Base-by-base conservation (phyloP, 768 basidiomycete genomes). In the Melanogaster broomeanus region DNA sequence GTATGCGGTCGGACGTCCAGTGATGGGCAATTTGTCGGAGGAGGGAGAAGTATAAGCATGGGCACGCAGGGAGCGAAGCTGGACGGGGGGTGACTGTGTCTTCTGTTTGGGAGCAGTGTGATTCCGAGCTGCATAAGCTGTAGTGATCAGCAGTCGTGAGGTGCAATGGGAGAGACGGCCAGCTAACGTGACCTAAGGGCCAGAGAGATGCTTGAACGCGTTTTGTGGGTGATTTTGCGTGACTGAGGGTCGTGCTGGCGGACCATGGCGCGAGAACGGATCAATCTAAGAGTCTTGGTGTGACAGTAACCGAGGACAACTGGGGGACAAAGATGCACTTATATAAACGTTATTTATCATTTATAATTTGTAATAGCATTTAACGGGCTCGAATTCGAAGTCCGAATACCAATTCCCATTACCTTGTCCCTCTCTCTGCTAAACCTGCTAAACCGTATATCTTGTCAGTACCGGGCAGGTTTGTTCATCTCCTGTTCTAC, bases 371-470 rank as follows among this genome's bases (percentile, higher is more conserved):
- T n/a, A n/a, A n/a, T n/a, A n/a, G n/a, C n/a, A n/a, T n/a, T n/a
- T n/a, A n/a, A n/a, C n/a, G n/a, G n/a, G n/a, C n/a, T n/a, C n/a
- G n/a, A 49, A 56, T 77, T 78, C n/a, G 69, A 74, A 74, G 72
- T 76, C 78, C 75, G 76, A 51, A 42, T 52, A 58, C 50, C n/a
- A 55, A 64, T 53, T 59, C 58, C 44, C 54, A 58, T 57, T 62
- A 58, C 55, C 56, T 19, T 6, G 3, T 49, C 25, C 27, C 48
- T 46, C 48, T 44, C 18, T 37, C 35, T n/a, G n/a, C n/a, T n/a
- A n/a, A n/a, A n/a, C 18, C 18, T 7, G 6, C 35, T 18, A 37
- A 8, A n/a, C n/a, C 43, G 42, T 18, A 49, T 22, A 49, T 46
- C 49, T 34, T 49, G 42, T 27, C 43, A 11, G 49, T 46, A n/a